Base-by-base conservation (phyloP, 805 yeast genomes). In the Dipodascopsis tothii region DNA sequence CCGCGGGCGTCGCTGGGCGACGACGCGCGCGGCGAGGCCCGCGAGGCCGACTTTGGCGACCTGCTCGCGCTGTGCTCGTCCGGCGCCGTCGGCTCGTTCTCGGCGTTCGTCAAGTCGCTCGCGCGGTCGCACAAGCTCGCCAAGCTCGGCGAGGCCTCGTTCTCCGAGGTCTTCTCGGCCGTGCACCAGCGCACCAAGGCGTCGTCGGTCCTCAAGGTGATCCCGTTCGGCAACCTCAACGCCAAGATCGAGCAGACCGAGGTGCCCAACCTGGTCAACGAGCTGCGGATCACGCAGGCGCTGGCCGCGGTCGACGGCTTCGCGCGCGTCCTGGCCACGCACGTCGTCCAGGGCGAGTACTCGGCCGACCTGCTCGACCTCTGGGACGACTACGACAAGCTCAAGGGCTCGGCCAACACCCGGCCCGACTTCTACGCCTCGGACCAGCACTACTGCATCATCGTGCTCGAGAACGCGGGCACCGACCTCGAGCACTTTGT, bases 71-170 rank as follows among this genome's bases (percentile, higher is more conserved):
- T 68, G 21, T 70, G 76, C 41, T 56, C 57, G 5, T 59, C 59
- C 35, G 58, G 61, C 1, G 51, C 60, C 4, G 52, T 64, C 9
- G 58, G 63, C 11, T 56, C 65, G 2, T 69, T 66, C 43, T 46
- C 56, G 6, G 56, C 58, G 14, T 68, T 60, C 44, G 42, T 65
- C 27, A 52, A 50, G 4, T 39, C 37, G 4, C 30, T 43, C 7
- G 34, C 38, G 23, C 56, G 54, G 23, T 50, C 54, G 32, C 59
- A 59, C 30, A 38, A 45, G 1, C 46, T 73, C 35, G 54, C 53
- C 17, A 71, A 72, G 52, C 59, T 72, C 20, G 66, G 70, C 5
- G 77, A 74, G 51, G 74, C 77, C 1, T 63, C 73, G 1, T 70
- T 64, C 54, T 63, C 70, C 43, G 76, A 74, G 47, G 71, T 72